A percentile compares a stretch with the other conserved stretches of the same genome.
phyloP scores from a whole-genome alignment of 441 rosid genomes.

The Adansonia rubrostipa region DNA sequence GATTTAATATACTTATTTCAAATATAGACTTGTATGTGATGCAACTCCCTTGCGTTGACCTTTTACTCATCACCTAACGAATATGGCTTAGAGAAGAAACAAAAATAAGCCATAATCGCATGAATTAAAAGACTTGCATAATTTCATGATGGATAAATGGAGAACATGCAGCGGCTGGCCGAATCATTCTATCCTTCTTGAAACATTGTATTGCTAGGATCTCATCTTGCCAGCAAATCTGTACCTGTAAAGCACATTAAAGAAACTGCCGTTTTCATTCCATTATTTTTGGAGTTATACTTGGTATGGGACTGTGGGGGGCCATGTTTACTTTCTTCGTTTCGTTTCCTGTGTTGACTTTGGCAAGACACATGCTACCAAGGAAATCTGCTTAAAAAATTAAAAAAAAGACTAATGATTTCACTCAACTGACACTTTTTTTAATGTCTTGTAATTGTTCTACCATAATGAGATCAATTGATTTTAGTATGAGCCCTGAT shows the following conservation, averaged over 20 bases:
- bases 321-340: background rate
- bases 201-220: constrained; percentile 8
- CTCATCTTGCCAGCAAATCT: constrained; percentile 29
- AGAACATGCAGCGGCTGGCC: background rate
- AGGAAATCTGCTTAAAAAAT: background rate
- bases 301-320: background rate
- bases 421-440: background rate
- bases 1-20: no score
- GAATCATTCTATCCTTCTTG: background rate
- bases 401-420: background rate
- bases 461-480: background rate
- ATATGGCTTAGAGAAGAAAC: background rate
- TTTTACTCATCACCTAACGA: background rate
- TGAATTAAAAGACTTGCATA: background rate
- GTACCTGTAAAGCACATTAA: constrained; percentile 30
- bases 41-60: background rate
- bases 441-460: background rate
- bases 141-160: background rate
- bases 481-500: background rate
- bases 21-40: no score
- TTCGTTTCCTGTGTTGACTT: constrained; percentile 11
- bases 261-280: constrained; percentile 12
- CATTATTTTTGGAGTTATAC: constrained; percentile 22
- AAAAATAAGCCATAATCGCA: background rate
- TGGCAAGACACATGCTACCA: background rate